Evolutionary conservation across 2,329 filamentous ascomycete genomes (phyloP), one percentile per base, ranked within the genome.

Genomic region (Aspergillus fumigatiaffinis): DNA sequence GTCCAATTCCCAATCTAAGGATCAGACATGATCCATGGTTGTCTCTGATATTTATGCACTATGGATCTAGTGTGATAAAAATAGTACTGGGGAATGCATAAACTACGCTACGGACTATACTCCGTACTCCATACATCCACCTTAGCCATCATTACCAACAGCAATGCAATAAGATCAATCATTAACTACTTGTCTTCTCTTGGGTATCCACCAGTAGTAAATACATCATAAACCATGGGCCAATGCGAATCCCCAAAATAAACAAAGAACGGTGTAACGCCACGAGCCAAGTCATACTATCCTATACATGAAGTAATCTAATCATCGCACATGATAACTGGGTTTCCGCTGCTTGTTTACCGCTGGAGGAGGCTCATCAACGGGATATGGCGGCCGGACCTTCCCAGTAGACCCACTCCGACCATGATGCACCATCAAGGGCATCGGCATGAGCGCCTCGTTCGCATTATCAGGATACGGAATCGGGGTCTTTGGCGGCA

Each of bases 271-370:
- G 41, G 42, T 8, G 42, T 23, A 46, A 23, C 42, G 42, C 42
- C 42, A 23, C 10, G 7, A 20, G 21, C 42, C 42, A 20, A 10
- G 26, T 14, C 26, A 21, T 6, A 21, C 17, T 23, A 51, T 51
- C 50, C 29, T 51, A 58, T 17, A 50, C 48, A 44, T 55, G 56
- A 23, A 50, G 14, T 14, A 17, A 35, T 50, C 21, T n/a, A 35
- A 58, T 77, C 63, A 82, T 60, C 82, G 76, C 47, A 80, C 77
- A 56, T 79, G 81, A 65, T 87, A 90, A 51, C 89, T 87, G 1
- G 93, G 93, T 73, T 97, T 97, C 64, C 87, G 85, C 48, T 89
- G 87, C 82, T 91, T 89, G 67, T 96, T 95, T 7, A 95, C 91
- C 6, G 84, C 80, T 3, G 93, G 93, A 20, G 93, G 92, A 28